Evolutionary conservation across 495 filamentous ascomycete genomes (phyloP), one percentile per base, ranked within the genome.

Genomic region (Peziza echinospora): DNA sequence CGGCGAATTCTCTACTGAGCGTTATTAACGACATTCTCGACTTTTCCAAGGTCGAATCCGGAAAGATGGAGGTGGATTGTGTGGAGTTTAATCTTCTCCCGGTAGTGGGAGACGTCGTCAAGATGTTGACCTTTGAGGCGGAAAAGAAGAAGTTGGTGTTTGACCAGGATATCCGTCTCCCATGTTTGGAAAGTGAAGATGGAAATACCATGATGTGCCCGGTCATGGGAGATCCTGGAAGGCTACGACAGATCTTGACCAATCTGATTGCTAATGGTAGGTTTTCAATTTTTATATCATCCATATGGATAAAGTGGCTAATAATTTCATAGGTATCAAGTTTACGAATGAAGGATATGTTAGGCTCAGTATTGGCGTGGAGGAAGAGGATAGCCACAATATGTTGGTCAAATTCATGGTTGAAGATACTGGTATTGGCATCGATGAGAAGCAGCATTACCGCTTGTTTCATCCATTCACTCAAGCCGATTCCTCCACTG

Each of bases 11-110:
- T 2, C 63, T 93, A n/a, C 62, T 93, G 17, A 81, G 80, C 3
- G 78, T 92, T 21, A 89, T 92, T 60, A 91, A 92, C 48, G 83
- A 92, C 52, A 86, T 89, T 28, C 65, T 92, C 2, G 84, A 91
- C 57, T 78, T 87, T 51, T 86, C 82, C 2, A 92, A 91, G 55
- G 72, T 92, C 16, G 85, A 87, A 49, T 81, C 78, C 9, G 84
- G 82, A 3, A 63, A 69, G 6, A 58, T 83, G 11, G 78, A 82
- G 51, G 76, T 83, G 25, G 79, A 82, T 62, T 74, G 80, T 44
- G 75, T 81, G 5, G 80, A 82, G 39, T 93, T 92, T 54, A 79
- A 76, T 5, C 65, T 91, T 10, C 75, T 74, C 5, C 59, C 79
- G 0, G 71, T 86, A n/a, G 69, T 87, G 0, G 61, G 73, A 25